Evolutionary conservation across 164 flowering plant species (phyloP).

Genomic region (Magnolia changhungtana): DNA sequence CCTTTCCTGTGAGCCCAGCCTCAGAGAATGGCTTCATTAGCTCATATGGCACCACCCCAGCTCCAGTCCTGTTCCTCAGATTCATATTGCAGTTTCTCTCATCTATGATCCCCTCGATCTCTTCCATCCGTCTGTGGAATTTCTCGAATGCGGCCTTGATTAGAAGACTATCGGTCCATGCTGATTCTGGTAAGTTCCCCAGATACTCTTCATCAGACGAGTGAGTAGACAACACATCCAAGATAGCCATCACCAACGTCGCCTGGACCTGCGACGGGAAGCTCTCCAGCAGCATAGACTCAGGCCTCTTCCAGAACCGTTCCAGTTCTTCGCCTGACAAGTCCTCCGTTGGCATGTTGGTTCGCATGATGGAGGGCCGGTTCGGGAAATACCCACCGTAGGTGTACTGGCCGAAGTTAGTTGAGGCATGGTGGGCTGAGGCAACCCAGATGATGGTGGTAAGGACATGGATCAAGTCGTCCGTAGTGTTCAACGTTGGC

Average conservation of each 20-base stretch:
- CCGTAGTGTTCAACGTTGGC: conserved; percentile 24
- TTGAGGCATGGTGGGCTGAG: conserved; percentile 34
- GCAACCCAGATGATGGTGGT: conserved; percentile 37
- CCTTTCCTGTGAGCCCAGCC: conserved; percentile 30
- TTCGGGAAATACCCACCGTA: conserved; percentile 32
- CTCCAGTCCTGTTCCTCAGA: conserved; percentile 35
- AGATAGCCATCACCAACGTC: conserved; percentile 32
- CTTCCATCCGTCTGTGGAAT: conserved; percentile 24
- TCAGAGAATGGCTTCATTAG: conserved; percentile 35
- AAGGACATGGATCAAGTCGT: conserved; percentile 18
- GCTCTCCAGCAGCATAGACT: conserved; percentile 16
- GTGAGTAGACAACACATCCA: conserved; percentile 36
- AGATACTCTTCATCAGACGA: conserved; percentile 45
- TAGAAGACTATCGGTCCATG: conserved; percentile 24
- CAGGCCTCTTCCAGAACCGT: conserved; percentile 26
- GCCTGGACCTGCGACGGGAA: conserved; percentile 40
- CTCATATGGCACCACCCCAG: conserved; percentile 39
- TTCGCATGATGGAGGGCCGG: conserved; percentile 20
- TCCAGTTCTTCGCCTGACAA: conserved; percentile 7
- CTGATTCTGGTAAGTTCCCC: conserved; percentile 22
- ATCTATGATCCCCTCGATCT: conserved; percentile 36
- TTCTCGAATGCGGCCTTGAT: conserved; percentile 28
- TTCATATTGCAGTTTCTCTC: conserved; percentile 25
- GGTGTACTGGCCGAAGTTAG: conserved; percentile 33
- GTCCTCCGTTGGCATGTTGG: conserved; percentile 24